Percentiles rank a stretch among this genome's conserved stretches.
Conservation (phyloP, 441 rosid species). For the Erodium chrysanthum region DNA sequence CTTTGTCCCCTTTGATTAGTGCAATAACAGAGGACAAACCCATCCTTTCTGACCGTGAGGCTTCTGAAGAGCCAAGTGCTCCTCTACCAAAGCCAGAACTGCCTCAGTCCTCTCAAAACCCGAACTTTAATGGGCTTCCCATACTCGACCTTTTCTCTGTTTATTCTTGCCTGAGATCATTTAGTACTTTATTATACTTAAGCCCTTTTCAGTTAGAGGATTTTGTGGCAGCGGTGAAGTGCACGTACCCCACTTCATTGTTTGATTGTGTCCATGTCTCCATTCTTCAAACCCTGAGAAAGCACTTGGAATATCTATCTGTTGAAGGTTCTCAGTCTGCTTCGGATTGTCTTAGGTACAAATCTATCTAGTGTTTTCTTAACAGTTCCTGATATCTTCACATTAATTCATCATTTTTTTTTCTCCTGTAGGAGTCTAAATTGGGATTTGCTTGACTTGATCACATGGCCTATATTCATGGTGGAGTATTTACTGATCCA, state of each 20-base stretch:
- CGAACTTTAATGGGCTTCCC: constrained; percentile 42
- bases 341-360: constrained; percentile 53
- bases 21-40: constrained; percentile 48
- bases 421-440: constrained; percentile 58
- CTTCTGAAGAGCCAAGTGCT: constrained; percentile 26
- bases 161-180: constrained; percentile 57
- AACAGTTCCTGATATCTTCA: not conserved
- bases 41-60: constrained; percentile 18
- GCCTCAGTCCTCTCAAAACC: constrained; percentile 45
- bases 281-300: constrained; percentile 46
- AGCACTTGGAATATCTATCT: constrained; percentile 44
- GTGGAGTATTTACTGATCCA: constrained; percentile 44
- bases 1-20: constrained; percentile 47
- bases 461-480: constrained; percentile 60
- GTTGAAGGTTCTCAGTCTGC: constrained; percentile 53
- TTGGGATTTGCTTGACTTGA: constrained; percentile 50
- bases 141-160: constrained; percentile 41
- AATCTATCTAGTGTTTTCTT: not conserved
- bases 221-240: constrained; percentile 48
- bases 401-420: constrained; percentile 16
- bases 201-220: constrained; percentile 69
- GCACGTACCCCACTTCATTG: constrained; percentile 33
- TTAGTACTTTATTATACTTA: constrained; percentile 50
- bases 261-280: constrained; percentile 55
- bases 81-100: constrained; percentile 46